Evolutionary conservation across 805 yeast species (phyloP).

Genomic region (Yarrowia keelungensis): DNA sequence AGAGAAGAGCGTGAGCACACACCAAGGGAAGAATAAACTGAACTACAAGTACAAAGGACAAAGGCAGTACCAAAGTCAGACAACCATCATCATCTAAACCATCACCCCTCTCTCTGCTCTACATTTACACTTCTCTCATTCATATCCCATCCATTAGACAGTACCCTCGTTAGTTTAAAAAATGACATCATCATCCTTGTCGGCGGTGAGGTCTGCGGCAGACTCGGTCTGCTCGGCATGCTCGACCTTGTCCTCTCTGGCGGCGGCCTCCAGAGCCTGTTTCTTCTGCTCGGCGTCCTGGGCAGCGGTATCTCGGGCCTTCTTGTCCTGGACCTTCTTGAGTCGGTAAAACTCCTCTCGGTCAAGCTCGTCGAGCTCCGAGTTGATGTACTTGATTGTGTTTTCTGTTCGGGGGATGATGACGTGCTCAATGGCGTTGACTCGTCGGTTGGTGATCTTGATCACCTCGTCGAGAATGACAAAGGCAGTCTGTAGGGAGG

Average conservation of each 20-base stretch:
- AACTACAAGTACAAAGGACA: no score
- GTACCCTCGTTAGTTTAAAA: conserved; percentile 45
- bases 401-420: conserved; percentile 97
- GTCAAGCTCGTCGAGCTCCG: conserved; percentile 96
- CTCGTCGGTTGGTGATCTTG: conserved; percentile 97
- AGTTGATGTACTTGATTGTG: conserved; percentile 88
- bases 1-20: not conserved
- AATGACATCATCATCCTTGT: conserved; percentile 53
- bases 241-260: conserved; percentile 19
- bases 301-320: conserved; percentile 76
- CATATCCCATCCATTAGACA: conserved; percentile 19
- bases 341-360: conserved; percentile 97
- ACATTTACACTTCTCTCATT: not conserved
- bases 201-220: conserved; percentile 47
- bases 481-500: conserved; percentile 95
- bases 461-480: conserved; percentile 96
- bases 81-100: no score
- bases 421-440: conserved; percentile 97
- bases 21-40: no score
- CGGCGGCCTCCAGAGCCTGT: conserved; percentile 37
- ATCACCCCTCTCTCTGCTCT: no score
- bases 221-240: conserved; percentile 9
- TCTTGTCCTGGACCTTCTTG: conserved; percentile 95
- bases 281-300: conserved; percentile 54
- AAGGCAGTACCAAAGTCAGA: no score